Percentiles rank a stretch among this genome's conserved stretches.
Conservation (phyloP, 192 early-diverging fungal genomes). For the Podila epigama region DNA sequence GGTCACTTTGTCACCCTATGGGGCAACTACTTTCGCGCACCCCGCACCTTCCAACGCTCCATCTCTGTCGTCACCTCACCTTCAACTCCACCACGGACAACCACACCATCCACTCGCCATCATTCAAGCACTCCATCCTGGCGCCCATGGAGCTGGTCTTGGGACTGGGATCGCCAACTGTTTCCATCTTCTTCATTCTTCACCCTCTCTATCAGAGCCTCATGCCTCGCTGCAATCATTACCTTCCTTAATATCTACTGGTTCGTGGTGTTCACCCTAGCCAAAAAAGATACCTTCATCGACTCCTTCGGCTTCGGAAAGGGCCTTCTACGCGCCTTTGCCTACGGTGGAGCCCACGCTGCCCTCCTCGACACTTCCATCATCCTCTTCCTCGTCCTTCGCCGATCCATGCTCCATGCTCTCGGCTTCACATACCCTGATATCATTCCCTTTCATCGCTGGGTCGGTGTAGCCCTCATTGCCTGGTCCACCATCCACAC, state of each 20-base stretch:
- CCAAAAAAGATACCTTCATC: not conserved
- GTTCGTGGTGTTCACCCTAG: slow-evolving; percentile 20
- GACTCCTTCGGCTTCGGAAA: not conserved
- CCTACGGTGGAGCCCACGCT: slow-evolving; percentile 31
- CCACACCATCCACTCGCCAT: slow-evolving; percentile 21
- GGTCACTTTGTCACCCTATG: slow-evolving; percentile 48
- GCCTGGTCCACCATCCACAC: slow-evolving; percentile 26
- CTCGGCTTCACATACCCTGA: slow-evolving; percentile 35
- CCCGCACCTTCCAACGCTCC: slow-evolving; percentile 27
- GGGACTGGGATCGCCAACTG: slow-evolving; percentile 47
- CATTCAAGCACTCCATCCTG: too few species aligned
- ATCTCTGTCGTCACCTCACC: slow-evolving; percentile 40
- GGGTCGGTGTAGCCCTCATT: slow-evolving; percentile 37
- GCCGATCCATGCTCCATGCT: slow-evolving; percentile 41
- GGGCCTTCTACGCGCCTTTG: slow-evolving; percentile 14
- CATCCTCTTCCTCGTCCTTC: slow-evolving; percentile 41
- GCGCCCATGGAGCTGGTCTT: too few species aligned
- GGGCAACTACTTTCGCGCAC: slow-evolving; percentile 46
- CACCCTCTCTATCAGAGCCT: slow-evolving; percentile 22
- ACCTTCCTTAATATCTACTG: slow-evolving; percentile 31
- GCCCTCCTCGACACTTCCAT: slow-evolving; percentile 37
- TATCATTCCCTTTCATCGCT: slow-evolving; percentile 39
- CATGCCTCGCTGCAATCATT: slow-evolving; percentile 7
- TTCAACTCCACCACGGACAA: slow-evolving; percentile 4
- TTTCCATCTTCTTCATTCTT: too few species aligned